Percentiles rank a stretch among this genome's conserved stretches.
Evolutionary conservation across 768 basidiomycete species (phyloP).

Genomic region (Podaxis sp.): DNA sequence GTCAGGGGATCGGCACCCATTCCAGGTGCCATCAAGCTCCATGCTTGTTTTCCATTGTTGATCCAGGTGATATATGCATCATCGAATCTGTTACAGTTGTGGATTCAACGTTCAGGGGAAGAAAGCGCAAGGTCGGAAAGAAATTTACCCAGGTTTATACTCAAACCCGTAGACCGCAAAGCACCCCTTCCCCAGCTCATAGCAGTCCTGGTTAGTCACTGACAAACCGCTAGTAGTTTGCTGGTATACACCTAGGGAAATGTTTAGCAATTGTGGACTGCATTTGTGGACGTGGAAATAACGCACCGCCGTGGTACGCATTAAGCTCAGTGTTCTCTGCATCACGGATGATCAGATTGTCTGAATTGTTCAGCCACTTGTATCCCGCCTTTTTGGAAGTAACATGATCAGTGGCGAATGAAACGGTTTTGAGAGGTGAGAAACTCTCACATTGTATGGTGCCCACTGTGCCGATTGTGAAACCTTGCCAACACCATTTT

Average conservation of each 20-base stretch:
- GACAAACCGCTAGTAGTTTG: slow-evolving; percentile 72
- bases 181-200: slow-evolving; percentile 38
- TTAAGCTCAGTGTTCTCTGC: slow-evolving; percentile 42
- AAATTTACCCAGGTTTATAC: slow-evolving; percentile 42
- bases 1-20: slow-evolving; percentile 45
- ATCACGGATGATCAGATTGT: slow-evolving; percentile 46
- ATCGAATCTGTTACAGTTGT: slow-evolving; percentile 19
- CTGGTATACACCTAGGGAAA: slow-evolving; percentile 45
- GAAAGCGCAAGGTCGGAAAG: neutral
- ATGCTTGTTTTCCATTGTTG: slow-evolving; percentile 52
- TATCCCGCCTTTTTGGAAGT: slow-evolving; percentile 43
- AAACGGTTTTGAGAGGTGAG: slow-evolving; percentile 20
- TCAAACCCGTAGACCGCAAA: slow-evolving; percentile 42
- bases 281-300: slow-evolving; percentile 23
- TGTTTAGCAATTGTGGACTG: slow-evolving; percentile 28
- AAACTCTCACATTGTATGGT: slow-evolving; percentile 57
- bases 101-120: neutral
- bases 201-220: slow-evolving; percentile 61
- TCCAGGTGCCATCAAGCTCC: slow-evolving; percentile 61
- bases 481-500: slow-evolving; percentile 30
- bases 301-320: slow-evolving; percentile 57
- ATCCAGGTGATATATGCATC: slow-evolving; percentile 73
- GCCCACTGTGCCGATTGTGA: slow-evolving; percentile 47
- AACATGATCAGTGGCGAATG: neutral
- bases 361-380: slow-evolving; percentile 45